A percentile compares a stretch with the other conserved stretches of the same genome.
Conservation (phyloP, 78 protist genomes). For the Dictyostelium capitatum region DNA sequence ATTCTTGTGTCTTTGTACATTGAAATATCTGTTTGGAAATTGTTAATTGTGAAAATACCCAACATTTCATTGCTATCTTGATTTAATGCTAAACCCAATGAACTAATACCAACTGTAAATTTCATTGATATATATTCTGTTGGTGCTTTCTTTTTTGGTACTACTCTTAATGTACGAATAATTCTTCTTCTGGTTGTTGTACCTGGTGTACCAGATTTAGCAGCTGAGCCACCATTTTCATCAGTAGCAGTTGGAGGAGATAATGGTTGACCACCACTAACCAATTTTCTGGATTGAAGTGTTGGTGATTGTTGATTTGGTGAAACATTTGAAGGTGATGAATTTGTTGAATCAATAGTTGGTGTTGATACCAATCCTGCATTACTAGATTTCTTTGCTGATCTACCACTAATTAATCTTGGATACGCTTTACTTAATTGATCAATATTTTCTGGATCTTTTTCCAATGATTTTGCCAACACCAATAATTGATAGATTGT, state of each 20-base stretch:
- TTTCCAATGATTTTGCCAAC: constrained; percentile 31
- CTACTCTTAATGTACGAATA: constrained; percentile 7
- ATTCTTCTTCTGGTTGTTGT: constrained; percentile 1
- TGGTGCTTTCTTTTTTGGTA: constrained; percentile 42
- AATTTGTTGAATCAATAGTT: background rate
- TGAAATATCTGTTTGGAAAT: constrained; percentile 16
- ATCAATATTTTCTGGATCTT: background rate
- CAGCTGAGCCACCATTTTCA: background rate
- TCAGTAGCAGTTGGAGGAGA: background rate
- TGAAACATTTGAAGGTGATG: background rate
- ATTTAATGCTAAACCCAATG: constrained; percentile 67
- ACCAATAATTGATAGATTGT: constrained; percentile 58
- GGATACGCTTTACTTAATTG: constrained; percentile 9
- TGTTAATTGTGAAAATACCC: constrained; percentile 60
- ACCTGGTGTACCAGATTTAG: background rate
- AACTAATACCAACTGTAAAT: constrained; percentile 27
- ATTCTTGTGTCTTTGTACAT: constrained; percentile 57
- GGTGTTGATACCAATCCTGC: background rate
- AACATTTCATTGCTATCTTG: constrained; percentile 44
- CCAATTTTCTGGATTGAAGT: background rate
- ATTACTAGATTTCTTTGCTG: background rate
- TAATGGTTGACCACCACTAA: background rate
- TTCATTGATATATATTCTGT: constrained; percentile 18
- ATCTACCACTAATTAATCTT: background rate
- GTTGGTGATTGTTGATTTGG: background rate